Evolutionary conservation across 2,329 filamentous ascomycete genomes (phyloP).

Genomic region (Fusarium mangiferae): DNA sequence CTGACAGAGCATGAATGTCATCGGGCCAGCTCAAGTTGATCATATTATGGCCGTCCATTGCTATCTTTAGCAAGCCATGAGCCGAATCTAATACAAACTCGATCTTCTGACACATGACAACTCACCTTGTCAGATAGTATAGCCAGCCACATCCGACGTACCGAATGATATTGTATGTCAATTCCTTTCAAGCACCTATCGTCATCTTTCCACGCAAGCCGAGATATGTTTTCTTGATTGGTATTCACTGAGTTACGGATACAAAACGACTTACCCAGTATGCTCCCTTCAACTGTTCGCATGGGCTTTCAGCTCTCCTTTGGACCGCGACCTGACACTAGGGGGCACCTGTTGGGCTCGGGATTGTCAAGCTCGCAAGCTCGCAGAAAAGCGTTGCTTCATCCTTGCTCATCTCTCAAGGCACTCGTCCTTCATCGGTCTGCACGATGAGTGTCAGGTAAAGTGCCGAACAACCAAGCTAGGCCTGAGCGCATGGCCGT

Average conservation of each 20-base stretch:
- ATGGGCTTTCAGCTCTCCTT: not conserved
- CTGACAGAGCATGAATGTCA: not conserved
- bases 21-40: not conserved
- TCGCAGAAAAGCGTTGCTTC: conserved; percentile 5
- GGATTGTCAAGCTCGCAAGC: not conserved
- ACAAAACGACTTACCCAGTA: not conserved
- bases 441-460: conserved; percentile 6
- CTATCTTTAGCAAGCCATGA: not conserved
- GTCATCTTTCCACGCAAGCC: not conserved
- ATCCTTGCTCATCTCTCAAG: conserved; percentile 4
- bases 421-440: not conserved
- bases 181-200: not conserved
- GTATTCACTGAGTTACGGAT: not conserved
- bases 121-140: not conserved
- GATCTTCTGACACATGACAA: not conserved
- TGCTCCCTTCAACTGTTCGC: not conserved
- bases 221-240: not conserved
- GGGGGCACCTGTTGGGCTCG: not conserved
- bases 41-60: not conserved
- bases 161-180: not conserved
- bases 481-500: conserved; percentile 10
- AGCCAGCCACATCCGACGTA: not conserved
- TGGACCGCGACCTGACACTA: conserved; percentile 19
- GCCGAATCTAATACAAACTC: not conserved
- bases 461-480: not conserved